Evolutionary conservation across 2,329 filamentous ascomycete species (phyloP), one percentile per base, ranked within the genome.

Genomic region (Fusarium palustre): DNA sequence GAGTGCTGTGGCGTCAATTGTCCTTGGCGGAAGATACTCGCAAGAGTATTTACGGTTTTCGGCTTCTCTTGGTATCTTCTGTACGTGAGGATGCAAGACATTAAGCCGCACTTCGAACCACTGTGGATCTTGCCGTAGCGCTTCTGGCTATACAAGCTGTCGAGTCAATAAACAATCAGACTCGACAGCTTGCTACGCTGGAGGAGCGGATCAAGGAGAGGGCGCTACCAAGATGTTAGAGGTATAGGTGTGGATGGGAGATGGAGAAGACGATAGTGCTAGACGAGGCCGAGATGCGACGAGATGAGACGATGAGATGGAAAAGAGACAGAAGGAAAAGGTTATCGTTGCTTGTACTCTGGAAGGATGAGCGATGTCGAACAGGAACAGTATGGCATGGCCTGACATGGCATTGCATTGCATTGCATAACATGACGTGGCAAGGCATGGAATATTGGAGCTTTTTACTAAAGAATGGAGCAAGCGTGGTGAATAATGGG

Each of bases 301-400:
- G 50, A 55, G 57, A 63, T 49, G 18, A 43, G 55, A 64, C 50
- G 58, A 64, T 48, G 59, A 54, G 61, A 64, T 58, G 60, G 54
- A 52, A 64, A 63, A 53, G 60, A 64, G 54, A 25, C 30, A 59
- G 41, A 41, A 33, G 45, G 52, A 41, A 62, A 48, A 65, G 45
- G 48, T 60, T 62, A 58, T 59, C 55, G 59, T 61, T 68, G 62
- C 65, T 73, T 75, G 69, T 75, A 74, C 68, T 73, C 69, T 75
- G 63, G 70, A 72, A 74, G 73, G 63, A 70, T 75, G 65, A 73
- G 73, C 68, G 53, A 70, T 70, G 64, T 69, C 64, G 61, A 65
- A 59, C 13, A 50, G 41, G 50, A 48, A 30, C 33, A 49, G 53
- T 52, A 52, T 41, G 48, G 33, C 24, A 25, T 31, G 47, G 24